Percentiles rank a stretch among this genome's conserved stretches.
These are phyloP conservation scores for Alternaria tenuissima DNA, from an alignment of 2,329 filamentous ascomycete genomes.

Conservation along the genomic window DNA sequence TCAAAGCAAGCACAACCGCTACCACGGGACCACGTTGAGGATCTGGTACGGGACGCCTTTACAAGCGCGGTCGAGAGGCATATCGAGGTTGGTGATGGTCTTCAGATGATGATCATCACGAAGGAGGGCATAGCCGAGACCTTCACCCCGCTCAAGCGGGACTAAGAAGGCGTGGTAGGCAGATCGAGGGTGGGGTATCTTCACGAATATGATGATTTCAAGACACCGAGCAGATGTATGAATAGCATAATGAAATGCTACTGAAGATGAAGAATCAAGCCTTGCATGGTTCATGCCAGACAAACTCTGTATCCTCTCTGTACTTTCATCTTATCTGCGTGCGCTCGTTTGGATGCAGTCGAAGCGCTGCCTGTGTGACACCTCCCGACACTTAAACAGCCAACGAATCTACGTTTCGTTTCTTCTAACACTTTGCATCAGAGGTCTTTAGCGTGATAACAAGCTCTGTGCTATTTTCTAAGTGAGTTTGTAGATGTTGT, in stretches of 20 bases:
- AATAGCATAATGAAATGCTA: conserved; percentile 27
- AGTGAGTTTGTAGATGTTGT: background rate
- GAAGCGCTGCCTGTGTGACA: background rate
- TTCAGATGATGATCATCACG: conserved; percentile 96
- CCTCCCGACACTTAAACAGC: background rate
- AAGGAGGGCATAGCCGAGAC: conserved; percentile 87
- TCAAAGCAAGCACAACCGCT: conserved; percentile 74
- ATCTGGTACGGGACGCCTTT: conserved; percentile 94
- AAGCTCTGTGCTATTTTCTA: background rate
- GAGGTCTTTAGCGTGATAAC: background rate
- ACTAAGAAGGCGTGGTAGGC: conserved; percentile 30
- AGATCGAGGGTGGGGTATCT: conserved; percentile 36
- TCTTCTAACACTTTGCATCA: background rate
- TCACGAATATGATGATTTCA: conserved; percentile 50
- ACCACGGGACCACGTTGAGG: conserved; percentile 76
- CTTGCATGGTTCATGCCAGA: conserved; percentile 2
- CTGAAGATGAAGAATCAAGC: background rate
- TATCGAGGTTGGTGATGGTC: conserved; percentile 95
- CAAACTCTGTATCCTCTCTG: background rate
- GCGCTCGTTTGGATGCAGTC: background rate
- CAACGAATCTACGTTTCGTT: background rate
- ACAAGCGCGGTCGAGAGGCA: conserved; percentile 98
- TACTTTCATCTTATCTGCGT: background rate
- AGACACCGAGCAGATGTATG: conserved; percentile 28
- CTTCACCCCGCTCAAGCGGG: conserved; percentile 78